Percentiles rank a stretch among this genome's conserved stretches.
Conservation (phyloP, 1,284 basidiomycete genomes). For the Amylostereum areolatum region DNA sequence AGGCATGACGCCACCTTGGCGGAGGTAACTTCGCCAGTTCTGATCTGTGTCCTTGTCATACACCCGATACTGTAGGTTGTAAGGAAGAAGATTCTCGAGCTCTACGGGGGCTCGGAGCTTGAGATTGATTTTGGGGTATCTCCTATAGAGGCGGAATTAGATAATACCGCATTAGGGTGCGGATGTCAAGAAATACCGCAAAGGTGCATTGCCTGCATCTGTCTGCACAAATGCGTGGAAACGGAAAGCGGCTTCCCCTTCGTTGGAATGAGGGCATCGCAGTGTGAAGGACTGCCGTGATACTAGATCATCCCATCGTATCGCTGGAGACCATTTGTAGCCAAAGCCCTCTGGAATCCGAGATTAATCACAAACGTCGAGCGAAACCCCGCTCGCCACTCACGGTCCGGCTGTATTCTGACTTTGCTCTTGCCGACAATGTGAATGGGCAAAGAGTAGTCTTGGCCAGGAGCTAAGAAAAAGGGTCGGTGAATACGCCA, state of each 20-base stretch:
- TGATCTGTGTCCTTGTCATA: constrained; percentile 95
- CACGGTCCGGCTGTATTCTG: constrained; percentile 89
- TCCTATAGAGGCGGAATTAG: constrained; percentile 36
- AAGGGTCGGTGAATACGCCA: neutral
- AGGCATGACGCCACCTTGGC: constrained; percentile 93
- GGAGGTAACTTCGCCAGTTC: constrained; percentile 88
- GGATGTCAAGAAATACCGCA: constrained; percentile 40
- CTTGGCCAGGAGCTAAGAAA: constrained; percentile 70
- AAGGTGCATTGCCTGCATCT: constrained; percentile 59
- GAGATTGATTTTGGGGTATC: constrained; percentile 82
- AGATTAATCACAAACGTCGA: constrained; percentile 8
- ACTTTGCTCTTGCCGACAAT: constrained; percentile 83
- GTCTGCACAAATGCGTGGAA: constrained; percentile 92
- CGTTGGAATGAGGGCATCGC: constrained; percentile 80
- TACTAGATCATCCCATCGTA: constrained; percentile 89
- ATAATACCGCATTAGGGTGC: neutral
- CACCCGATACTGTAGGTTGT: constrained; percentile 92
- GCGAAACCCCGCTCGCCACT: constrained; percentile 23
- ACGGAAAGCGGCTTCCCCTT: constrained; percentile 87
- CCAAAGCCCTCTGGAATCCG: constrained; percentile 77
- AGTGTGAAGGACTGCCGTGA: constrained; percentile 77
- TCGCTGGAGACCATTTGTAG: constrained; percentile 88
- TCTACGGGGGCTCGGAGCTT: constrained; percentile 94
- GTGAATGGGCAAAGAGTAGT: constrained; percentile 89
- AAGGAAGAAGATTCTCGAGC: constrained; percentile 94